These are phyloP conservation scores for Polytrichum commune DNA, from an alignment of 225 moss, liverwort and hornwort genomes.

Conservation along the genomic window DNA sequence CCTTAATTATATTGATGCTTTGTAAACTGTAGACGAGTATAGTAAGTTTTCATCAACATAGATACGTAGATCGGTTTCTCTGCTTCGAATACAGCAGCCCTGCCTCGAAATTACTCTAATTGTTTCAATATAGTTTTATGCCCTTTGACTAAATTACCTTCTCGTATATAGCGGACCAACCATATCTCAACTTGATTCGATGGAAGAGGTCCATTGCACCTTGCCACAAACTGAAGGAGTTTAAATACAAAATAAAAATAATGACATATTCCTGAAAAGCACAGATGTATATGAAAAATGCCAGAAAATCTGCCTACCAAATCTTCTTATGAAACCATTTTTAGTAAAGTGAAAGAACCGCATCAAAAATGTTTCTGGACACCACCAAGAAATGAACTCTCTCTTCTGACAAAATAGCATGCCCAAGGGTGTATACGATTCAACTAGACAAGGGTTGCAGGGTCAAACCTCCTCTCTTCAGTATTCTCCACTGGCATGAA, in stretches of 20 bases:
- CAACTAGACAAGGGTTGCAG: slow-evolving; percentile 7
- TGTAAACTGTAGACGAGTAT: too few relatives aligned
- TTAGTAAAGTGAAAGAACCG: too few relatives aligned
- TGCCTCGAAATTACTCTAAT: not conserved
- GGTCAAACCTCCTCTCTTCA: slow-evolving; percentile 34
- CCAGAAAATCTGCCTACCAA: too few relatives aligned
- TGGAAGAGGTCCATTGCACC: slow-evolving; percentile 48
- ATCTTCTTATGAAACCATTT: not conserved
- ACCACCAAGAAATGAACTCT: not conserved
- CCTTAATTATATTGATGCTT: too few relatives aligned
- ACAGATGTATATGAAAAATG: not conserved
- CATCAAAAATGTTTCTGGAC: not conserved
- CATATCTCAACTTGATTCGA: slow-evolving; percentile 79
- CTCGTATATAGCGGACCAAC: slow-evolving; percentile 48
- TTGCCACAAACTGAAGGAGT: slow-evolving; percentile 55
- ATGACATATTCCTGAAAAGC: slow-evolving; percentile 4
- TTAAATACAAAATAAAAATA: too few relatives aligned
- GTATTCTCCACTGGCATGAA: slow-evolving; percentile 63
- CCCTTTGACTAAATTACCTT: slow-evolving; percentile 26
- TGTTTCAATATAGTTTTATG: not conserved
- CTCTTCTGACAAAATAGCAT: not conserved
- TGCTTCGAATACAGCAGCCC: too few relatives aligned
- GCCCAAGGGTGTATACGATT: not conserved
- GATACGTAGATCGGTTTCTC: too few relatives aligned
- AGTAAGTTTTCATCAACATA: too few relatives aligned